A percentile compares a stretch with the other conserved stretches of the same genome.
These are phyloP conservation scores for Trametes polyzona DNA, from an alignment of 1,284 basidiomycete species.

Conservation along the genomic window DNA sequence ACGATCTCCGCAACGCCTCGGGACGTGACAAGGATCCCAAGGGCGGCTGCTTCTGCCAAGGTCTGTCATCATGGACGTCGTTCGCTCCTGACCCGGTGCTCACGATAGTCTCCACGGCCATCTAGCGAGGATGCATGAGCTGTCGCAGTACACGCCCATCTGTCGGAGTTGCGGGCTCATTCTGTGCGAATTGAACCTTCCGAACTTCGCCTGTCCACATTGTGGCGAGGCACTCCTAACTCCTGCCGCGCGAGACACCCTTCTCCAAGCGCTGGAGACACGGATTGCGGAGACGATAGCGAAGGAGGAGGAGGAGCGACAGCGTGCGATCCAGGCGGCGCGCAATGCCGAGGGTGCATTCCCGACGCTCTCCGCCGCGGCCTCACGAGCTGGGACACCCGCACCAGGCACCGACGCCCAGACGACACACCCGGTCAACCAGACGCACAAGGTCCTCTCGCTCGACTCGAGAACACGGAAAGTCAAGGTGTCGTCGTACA, in stretches of 20 bases:
- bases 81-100: neutral
- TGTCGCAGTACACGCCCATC: slow-evolving; percentile 59
- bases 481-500: slow-evolving; percentile 56
- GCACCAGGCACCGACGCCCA: slow-evolving; percentile 28
- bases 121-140: slow-evolving; percentile 58
- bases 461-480: slow-evolving; percentile 55
- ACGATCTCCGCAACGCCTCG: slow-evolving; percentile 27
- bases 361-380: slow-evolving; percentile 49
- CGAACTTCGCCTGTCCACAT: slow-evolving; percentile 59
- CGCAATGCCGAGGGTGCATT: slow-evolving; percentile 61
- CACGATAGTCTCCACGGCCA: neutral
- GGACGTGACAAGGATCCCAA: slow-evolving; percentile 51
- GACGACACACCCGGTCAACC: slow-evolving; percentile 33
- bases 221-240: slow-evolving; percentile 49
- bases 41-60: slow-evolving; percentile 72
- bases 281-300: slow-evolving; percentile 48
- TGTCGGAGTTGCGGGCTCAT: slow-evolving; percentile 65
- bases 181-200: slow-evolving; percentile 60
- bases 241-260: slow-evolving; percentile 34
- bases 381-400: slow-evolving; percentile 20
- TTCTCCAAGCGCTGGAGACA: slow-evolving; percentile 47
- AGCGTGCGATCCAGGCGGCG: slow-evolving; percentile 50
- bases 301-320: slow-evolving; percentile 52
- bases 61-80: slow-evolving; percentile 35
- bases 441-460: slow-evolving; percentile 64